These are phyloP conservation scores for Sclerotinia trifoliorum DNA, from an alignment of 2,329 filamentous ascomycete genomes.

Conservation along the genomic window DNA sequence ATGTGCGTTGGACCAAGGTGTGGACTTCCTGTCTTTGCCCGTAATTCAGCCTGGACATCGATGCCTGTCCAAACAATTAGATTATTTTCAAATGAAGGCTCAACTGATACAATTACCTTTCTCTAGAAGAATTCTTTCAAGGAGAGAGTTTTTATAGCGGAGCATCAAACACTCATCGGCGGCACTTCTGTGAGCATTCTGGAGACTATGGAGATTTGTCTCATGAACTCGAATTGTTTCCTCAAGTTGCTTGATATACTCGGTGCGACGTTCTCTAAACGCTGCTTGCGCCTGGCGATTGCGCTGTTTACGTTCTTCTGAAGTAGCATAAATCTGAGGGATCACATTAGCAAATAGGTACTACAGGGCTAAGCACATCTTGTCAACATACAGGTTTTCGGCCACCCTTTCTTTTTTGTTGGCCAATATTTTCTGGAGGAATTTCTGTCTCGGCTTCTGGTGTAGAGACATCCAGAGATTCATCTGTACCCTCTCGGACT, in stretches of 20 bases:
- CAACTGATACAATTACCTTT: slow-evolving; percentile 62
- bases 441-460: slow-evolving; percentile 53
- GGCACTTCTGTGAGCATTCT: slow-evolving; percentile 89
- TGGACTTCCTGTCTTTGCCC: slow-evolving; percentile 86
- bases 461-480: slow-evolving; percentile 54
- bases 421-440: slow-evolving; percentile 49
- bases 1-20: slow-evolving; percentile 69
- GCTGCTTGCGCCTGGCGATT: slow-evolving; percentile 97
- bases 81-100: not conserved
- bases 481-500: slow-evolving; percentile 58
- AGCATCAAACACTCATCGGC: slow-evolving; percentile 98
- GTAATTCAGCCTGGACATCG: slow-evolving; percentile 94
- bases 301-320: slow-evolving; percentile 95
- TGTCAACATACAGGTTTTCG: slow-evolving; percentile 79
- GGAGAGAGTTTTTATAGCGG: slow-evolving; percentile 94
- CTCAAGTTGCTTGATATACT: slow-evolving; percentile 99
- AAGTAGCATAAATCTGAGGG: slow-evolving; percentile 90
- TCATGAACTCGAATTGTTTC: slow-evolving; percentile 97
- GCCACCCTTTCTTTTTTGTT: slow-evolving; percentile 94
- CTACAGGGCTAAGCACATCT: slow-evolving; percentile 19
- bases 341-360: slow-evolving; percentile 28
- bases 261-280: slow-evolving; percentile 92
- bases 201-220: slow-evolving; percentile 85
- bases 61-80: slow-evolving; percentile 61
- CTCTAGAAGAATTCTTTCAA: slow-evolving; percentile 92